These are phyloP conservation scores for Paramecium sexaurelia DNA, from an alignment of 73 alveolate species.

Conservation along the genomic window DNA sequence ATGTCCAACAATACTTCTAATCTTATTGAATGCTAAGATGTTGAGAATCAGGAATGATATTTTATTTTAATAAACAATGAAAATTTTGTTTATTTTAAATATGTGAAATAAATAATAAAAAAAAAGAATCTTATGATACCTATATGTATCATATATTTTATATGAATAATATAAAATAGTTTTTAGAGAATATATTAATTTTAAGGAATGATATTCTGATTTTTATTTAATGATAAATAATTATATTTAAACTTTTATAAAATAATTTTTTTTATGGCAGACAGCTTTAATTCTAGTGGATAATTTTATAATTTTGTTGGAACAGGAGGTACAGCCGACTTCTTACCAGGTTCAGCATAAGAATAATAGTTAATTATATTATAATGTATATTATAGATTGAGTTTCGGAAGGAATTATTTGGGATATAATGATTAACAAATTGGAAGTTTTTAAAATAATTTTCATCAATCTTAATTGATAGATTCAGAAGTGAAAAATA, in stretches of 20 bases:
- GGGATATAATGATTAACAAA: neutral
- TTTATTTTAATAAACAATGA: neutral
- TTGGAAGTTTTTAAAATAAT: neutral
- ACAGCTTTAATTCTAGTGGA: constrained; percentile 52
- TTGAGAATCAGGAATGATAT: neutral
- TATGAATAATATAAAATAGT: too few species aligned
- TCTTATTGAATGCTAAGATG: neutral
- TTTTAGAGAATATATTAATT: too few species aligned
- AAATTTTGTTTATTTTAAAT: neutral
- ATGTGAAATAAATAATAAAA: neutral
- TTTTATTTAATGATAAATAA: neutral
- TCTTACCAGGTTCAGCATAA: neutral
- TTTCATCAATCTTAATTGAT: neutral
- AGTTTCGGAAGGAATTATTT: constrained; percentile 33
- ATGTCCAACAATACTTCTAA: neutral
- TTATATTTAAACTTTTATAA: neutral
- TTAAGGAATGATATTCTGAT: neutral
- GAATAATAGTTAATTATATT: neutral
- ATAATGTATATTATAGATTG: neutral
- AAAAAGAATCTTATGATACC: too few species aligned
- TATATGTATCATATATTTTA: too few species aligned
- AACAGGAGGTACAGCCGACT: constrained; percentile 45
- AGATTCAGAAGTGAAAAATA: neutral
- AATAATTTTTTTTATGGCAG: constrained; percentile 12
- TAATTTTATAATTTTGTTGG: constrained; percentile 27